These are phyloP conservation scores for Kwoniella sp. DNA, from an alignment of 768 basidiomycete species.

Conservation along the genomic window DNA sequence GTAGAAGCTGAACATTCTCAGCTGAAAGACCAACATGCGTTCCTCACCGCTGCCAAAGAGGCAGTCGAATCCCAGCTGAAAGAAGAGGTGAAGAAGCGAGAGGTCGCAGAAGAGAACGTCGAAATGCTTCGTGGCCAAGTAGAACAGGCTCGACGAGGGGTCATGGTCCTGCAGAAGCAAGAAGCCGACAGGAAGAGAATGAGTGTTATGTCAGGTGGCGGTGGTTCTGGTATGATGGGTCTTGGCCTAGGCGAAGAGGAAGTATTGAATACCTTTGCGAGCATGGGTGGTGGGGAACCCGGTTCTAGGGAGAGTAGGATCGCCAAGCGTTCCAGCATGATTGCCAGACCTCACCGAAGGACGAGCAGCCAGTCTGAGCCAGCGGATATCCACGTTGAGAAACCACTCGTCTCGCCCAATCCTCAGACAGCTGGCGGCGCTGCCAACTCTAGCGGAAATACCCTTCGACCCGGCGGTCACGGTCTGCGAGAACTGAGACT, in stretches of 20 bases:
- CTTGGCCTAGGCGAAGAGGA: conserved; percentile 27
- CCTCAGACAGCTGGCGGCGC: conserved; percentile 8
- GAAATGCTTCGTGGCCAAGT: conserved; percentile 48
- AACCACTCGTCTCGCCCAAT: conserved; percentile 11
- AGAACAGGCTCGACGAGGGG: conserved; percentile 50
- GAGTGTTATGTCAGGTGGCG: conserved; percentile 16
- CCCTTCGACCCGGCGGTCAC: conserved; percentile 14
- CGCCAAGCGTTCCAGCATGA: conserved; percentile 40
- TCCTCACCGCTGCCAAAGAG: conserved; percentile 50
- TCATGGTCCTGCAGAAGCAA: conserved; percentile 50
- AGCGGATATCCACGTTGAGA: conserved; percentile 6
- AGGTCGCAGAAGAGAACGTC: conserved; percentile 52
- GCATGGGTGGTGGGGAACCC: background rate
- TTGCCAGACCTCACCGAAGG: conserved; percentile 34
- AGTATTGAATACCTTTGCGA: conserved; percentile 4
- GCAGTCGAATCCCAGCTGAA: conserved; percentile 47
- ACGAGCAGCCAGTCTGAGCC: conserved; percentile 42
- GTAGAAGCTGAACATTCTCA: conserved; percentile 35
- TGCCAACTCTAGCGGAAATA: conserved; percentile 3
- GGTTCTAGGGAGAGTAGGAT: conserved; percentile 18
- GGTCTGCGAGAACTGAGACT: conserved; percentile 50
- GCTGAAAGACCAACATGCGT: conserved; percentile 43
- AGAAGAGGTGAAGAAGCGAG: conserved; percentile 45
- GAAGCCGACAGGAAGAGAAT: conserved; percentile 47
- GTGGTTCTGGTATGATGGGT: conserved; percentile 24